Conservation (phyloP, 345 rosid species). For the Melastoma malabathricum region DNA sequence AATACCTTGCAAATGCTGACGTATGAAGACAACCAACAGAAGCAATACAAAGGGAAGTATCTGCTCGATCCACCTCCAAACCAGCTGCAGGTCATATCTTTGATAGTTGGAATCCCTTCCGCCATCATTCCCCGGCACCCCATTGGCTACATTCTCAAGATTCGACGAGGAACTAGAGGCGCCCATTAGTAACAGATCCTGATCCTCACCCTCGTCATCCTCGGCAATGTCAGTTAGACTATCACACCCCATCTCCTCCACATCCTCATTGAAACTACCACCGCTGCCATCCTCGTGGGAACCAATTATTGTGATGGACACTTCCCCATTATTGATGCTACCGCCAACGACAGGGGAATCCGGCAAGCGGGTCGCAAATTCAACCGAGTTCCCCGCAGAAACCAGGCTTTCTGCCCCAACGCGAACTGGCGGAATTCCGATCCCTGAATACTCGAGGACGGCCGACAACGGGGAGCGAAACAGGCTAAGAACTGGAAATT, state of each 20-base stretch:
- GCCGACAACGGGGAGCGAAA: conserved; percentile 18
- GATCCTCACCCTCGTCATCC: conserved; percentile 6
- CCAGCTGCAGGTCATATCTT: conserved; percentile 38
- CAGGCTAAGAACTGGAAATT: conserved; percentile 15
- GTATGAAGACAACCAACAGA: conserved; percentile 36
- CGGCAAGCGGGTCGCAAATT: conserved; percentile 8
- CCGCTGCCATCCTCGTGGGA: conserved; percentile 7
- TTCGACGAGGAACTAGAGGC: conserved; percentile 7
- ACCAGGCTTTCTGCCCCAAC: conserved; percentile 5
- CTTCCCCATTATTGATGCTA: conserved; percentile 14
- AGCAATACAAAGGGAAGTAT: conserved; percentile 44
- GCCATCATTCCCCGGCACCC: conserved; percentile 7
- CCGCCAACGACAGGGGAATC: conserved; percentile 4
- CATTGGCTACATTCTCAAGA: conserved; percentile 10
- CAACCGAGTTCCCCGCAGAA: not conserved
- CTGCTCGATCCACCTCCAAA: conserved; percentile 48
- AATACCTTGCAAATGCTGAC: conserved; percentile 59
- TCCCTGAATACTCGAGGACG: conserved; percentile 24
- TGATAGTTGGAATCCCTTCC: conserved; percentile 22
- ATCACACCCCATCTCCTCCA: conserved; percentile 5
- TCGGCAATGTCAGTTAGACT: conserved; percentile 4
- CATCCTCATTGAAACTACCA: conserved; percentile 3
- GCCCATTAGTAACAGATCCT: conserved; percentile 9
- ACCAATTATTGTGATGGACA: conserved; percentile 34
- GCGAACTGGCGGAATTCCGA: not conserved